Conservation (phyloP, 352 stramenopile species). For the Detonula confervacea region DNA sequence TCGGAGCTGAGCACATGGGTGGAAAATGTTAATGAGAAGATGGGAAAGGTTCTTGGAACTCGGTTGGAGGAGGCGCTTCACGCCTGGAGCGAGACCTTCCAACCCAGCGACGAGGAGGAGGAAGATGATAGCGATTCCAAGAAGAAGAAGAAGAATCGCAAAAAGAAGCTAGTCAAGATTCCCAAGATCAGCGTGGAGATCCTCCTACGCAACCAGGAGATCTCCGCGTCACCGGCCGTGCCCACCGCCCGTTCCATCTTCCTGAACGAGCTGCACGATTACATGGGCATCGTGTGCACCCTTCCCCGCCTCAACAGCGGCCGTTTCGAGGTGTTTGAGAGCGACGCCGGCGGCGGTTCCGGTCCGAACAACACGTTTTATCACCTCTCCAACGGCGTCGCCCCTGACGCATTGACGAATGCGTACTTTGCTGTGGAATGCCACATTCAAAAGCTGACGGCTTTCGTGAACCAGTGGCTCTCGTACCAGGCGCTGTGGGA, state of each 20-base stretch:
- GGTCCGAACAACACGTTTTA: constrained; percentile 65
- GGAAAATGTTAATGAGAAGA: constrained; percentile 89
- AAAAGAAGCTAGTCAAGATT: constrained; percentile 57
- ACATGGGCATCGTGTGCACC: constrained; percentile 93
- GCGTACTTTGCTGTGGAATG: constrained; percentile 83
- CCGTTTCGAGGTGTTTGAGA: constrained; percentile 85
- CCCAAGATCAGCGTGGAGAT: constrained; percentile 88
- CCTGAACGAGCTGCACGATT: constrained; percentile 91
- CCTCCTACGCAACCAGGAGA: constrained; percentile 94
- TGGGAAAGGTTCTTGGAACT: constrained; percentile 88
- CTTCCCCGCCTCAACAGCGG: constrained; percentile 87
- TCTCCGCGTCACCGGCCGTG: constrained; percentile 95
- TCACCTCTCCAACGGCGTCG: constrained; percentile 73
- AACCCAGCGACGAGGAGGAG: constrained; percentile 3
- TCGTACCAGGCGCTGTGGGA: constrained; percentile 99
- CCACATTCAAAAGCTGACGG: constrained; percentile 88
- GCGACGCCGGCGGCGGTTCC: background rate
- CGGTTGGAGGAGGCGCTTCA: constrained; percentile 80
- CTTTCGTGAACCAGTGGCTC: constrained; percentile 96
- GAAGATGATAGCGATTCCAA: constrained; percentile 8
- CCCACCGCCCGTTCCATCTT: constrained; percentile 90
- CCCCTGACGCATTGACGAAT: constrained; percentile 54
- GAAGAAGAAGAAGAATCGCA: constrained; percentile 45
- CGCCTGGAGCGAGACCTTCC: constrained; percentile 69
- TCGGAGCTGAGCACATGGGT: constrained; percentile 92